phyloP scores from a whole-genome alignment of 1,284 basidiomycete genomes.

The Leccinum griseonigrum region DNA sequence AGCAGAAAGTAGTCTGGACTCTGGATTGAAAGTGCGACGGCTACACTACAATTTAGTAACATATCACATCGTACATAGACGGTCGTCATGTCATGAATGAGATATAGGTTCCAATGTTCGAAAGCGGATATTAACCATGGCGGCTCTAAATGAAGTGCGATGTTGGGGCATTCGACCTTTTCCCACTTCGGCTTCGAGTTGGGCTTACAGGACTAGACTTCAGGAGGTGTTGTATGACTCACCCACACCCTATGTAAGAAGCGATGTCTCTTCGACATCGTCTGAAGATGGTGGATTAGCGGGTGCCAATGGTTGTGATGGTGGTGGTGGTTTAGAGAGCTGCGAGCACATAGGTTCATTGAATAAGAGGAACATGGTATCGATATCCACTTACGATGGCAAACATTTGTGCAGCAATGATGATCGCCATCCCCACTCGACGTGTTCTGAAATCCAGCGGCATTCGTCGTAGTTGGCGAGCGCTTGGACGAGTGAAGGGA shows the following conservation, averaged over 20 bases:
- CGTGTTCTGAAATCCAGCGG: constrained; percentile 43
- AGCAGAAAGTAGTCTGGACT: background rate
- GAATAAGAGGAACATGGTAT: background rate
- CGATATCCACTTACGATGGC: constrained; percentile 13
- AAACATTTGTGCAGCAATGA: constrained; percentile 12
- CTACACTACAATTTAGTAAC: background rate
- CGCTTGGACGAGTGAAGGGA: constrained; percentile 48
- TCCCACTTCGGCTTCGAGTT: background rate
- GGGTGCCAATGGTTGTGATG: background rate
- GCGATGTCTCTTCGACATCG: constrained; percentile 3
- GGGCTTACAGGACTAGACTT: background rate
- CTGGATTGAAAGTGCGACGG: background rate
- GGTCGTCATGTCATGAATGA: background rate
- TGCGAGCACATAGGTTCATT: background rate
- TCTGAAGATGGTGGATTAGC: background rate
- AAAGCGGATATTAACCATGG: background rate
- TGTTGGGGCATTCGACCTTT: background rate
- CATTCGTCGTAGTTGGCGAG: constrained; percentile 52
- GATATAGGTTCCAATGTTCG: background rate
- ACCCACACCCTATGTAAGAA: background rate
- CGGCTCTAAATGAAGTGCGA: background rate
- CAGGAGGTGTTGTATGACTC: background rate
- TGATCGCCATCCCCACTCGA: constrained; percentile 34
- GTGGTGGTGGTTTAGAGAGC: constrained; percentile 7
- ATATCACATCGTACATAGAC: background rate